Conservation (phyloP, 2,329 filamentous ascomycete genomes). For the Microascus cirrosus region DNA sequence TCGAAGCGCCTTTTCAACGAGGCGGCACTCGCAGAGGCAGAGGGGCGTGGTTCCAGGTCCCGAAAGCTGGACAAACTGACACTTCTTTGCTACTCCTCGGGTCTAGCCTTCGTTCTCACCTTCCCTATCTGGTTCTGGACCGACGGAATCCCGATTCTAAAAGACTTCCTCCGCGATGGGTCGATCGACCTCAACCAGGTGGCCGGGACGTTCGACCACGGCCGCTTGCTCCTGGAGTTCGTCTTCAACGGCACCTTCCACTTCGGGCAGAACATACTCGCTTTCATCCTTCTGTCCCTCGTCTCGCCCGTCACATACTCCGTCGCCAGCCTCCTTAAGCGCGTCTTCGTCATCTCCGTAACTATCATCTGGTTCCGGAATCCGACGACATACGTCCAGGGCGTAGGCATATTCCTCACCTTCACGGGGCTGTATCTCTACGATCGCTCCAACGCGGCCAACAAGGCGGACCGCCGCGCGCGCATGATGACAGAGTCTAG, state of each 20-base stretch:
- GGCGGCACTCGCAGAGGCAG: constrained; percentile 71
- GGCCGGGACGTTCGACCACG: constrained; percentile 64
- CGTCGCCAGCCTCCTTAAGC: constrained; percentile 90
- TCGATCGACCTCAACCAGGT: constrained; percentile 48
- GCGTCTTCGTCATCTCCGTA: constrained; percentile 91
- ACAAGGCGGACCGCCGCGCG: constrained; percentile 75
- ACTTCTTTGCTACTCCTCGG: constrained; percentile 91
- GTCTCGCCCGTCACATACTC: constrained; percentile 96
- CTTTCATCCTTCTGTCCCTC: constrained; percentile 84
- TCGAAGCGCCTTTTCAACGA: constrained; percentile 98
- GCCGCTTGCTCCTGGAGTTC: constrained; percentile 69
- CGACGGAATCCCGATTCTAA: constrained; percentile 68
- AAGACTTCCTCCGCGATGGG: constrained; percentile 74
- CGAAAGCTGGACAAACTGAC: constrained; percentile 95
- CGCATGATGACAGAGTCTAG: constrained; percentile 43
- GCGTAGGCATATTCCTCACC: constrained; percentile 74
- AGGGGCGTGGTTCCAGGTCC: constrained; percentile 46
- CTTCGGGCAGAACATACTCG: constrained; percentile 91
- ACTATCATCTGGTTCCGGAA: constrained; percentile 95
- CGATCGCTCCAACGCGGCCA: constrained; percentile 80
- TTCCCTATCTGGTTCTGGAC: constrained; percentile 87
- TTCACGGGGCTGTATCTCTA: constrained; percentile 92
- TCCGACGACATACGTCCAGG: constrained; percentile 73
- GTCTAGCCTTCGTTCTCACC: constrained; percentile 80
- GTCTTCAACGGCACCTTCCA: constrained; percentile 96